Conservation (phyloP, 1,284 basidiomycete species). For the Stygiomarasmius scandens region DNA sequence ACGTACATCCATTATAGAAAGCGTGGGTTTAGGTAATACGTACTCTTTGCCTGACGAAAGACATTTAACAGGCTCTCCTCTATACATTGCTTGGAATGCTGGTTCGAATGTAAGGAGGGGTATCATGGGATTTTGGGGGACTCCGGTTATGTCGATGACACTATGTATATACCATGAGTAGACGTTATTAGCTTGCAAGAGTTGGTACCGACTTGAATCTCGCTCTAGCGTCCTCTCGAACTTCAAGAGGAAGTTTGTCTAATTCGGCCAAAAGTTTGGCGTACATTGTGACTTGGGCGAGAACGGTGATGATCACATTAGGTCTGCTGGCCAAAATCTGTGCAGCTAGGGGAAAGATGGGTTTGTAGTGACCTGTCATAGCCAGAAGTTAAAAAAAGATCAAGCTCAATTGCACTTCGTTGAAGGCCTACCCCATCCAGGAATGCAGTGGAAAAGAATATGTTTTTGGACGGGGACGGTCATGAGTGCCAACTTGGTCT, state of each 20-base stretch:
- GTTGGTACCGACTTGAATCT: constrained; percentile 2
- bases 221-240: neutral
- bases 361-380: constrained; percentile 5
- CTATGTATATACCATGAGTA: neutral
- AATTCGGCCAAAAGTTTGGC: constrained; percentile 5
- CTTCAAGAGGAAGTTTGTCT: neutral
- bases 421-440: neutral
- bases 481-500: too few relatives aligned
- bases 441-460: neutral
- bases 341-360: constrained; percentile 3
- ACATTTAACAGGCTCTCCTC: constrained; percentile 4
- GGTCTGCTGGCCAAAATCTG: neutral
- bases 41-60: constrained; percentile 1
- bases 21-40: neutral
- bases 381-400: neutral
- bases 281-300: constrained; percentile 1
- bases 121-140: neutral
- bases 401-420: neutral
- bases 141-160: constrained; percentile 5
- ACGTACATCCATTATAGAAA: constrained; percentile 10
- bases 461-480: neutral
- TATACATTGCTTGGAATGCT: neutral
- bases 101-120: constrained; percentile 5
- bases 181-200: neutral
- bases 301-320: constrained; percentile 2